Evolutionary conservation across 257 asterid genomes (phyloP).

Genomic region (Rhazya stricta): DNA sequence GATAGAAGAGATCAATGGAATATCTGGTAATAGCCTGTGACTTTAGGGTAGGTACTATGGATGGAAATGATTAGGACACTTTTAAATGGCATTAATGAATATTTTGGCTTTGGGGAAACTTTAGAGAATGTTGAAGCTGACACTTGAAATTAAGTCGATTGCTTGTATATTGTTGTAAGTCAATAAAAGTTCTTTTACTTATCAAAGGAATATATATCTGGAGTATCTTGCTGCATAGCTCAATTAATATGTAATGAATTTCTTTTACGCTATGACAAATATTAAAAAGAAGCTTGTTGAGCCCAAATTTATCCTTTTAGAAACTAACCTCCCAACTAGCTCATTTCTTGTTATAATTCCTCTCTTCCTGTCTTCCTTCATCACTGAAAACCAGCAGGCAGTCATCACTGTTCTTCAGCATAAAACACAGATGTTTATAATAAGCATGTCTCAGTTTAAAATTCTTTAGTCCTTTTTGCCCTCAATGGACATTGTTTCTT

Average conservation of each 20-base stretch:
- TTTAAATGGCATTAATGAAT: not conserved
- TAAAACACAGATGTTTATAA: not conserved
- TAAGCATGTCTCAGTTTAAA: not conserved
- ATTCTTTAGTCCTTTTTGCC: not conserved
- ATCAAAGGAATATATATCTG: not conserved
- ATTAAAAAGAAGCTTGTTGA: not conserved
- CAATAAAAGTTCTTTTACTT: not conserved
- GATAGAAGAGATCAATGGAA: not conserved
- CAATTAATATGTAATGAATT: not conserved
- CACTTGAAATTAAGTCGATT: not conserved
- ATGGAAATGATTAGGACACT: not conserved
- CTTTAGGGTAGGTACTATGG: not conserved
- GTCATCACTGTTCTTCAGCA: not conserved
- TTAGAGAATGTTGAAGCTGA: not conserved
- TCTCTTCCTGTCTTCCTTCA: not conserved
- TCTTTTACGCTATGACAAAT: not conserved
- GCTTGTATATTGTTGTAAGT: not conserved
- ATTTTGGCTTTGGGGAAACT: not conserved
- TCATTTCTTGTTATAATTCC: not conserved
- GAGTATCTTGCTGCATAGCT: not conserved
- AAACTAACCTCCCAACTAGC: not conserved
- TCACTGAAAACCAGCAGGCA: not conserved
- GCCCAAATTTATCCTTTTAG: not conserved
- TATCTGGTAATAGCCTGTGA: not conserved
- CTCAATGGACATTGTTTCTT: not conserved